Conservation (phyloP, 2,329 filamentous ascomycete species). For the Thyridium curvatum region DNA sequence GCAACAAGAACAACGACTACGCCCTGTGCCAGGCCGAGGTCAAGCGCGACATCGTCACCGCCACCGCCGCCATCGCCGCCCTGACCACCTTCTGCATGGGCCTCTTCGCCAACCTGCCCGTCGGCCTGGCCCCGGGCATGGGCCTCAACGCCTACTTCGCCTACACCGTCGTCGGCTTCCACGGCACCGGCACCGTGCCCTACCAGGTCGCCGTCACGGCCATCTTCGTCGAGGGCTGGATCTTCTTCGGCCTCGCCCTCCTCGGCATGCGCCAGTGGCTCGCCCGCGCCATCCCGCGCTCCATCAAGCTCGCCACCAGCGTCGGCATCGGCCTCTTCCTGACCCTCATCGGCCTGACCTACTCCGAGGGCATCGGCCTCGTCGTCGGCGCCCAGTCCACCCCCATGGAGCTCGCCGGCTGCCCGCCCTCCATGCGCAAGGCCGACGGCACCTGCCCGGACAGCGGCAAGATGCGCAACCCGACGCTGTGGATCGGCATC, state of each 20-base stretch:
- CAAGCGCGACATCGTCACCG: constrained; percentile 76
- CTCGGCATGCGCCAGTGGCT: constrained; percentile 84
- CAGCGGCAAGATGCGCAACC: constrained; percentile 70
- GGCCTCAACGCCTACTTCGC: constrained; percentile 85
- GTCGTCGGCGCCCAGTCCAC: constrained; percentile 63
- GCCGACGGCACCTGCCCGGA: constrained; percentile 53
- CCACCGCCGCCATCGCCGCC: constrained; percentile 76
- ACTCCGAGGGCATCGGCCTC: constrained; percentile 75
- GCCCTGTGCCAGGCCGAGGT: constrained; percentile 54
- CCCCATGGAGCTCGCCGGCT: constrained; percentile 71
- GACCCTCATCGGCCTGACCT: constrained; percentile 69
- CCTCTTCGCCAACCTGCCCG: constrained; percentile 71
- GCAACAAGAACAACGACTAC: constrained; percentile 51
- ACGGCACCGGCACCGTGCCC: constrained; percentile 67
- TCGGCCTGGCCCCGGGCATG: constrained; percentile 69
- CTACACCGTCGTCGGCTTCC: constrained; percentile 71
- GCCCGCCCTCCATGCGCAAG: constrained; percentile 35
- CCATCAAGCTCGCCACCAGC: constrained; percentile 81
- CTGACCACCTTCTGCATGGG: constrained; percentile 81
- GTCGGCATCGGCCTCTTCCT: constrained; percentile 83
- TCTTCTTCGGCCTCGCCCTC: constrained; percentile 75
- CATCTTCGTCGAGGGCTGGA: constrained; percentile 82
- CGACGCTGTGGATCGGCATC: constrained; percentile 82
- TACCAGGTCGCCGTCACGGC: constrained; percentile 75
- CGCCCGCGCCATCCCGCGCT: constrained; percentile 72